Evolutionary conservation across 495 filamentous ascomycete species (phyloP), one percentile per base, ranked within the genome.

Genomic region (Tricharina praecox): DNA sequence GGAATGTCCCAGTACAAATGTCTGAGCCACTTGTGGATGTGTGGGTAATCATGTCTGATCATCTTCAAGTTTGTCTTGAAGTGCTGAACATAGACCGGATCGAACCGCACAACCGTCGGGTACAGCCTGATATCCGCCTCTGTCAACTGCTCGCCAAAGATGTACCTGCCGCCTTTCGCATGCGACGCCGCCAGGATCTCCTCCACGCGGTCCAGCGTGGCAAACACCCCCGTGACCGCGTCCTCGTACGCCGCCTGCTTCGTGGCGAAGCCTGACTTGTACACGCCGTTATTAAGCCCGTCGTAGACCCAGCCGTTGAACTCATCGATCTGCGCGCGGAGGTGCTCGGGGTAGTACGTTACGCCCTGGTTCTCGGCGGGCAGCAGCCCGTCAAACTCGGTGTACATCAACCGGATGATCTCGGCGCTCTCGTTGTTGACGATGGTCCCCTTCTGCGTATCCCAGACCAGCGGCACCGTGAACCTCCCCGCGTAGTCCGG

Each of bases 61-160:
- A 84, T 83, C 5, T 77, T 70, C 32, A 93, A 62, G 61, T 94
- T 94, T 60, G 81, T 86, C 68, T 93, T 93, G 70, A 94, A 94
- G 63, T 92, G 83, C 69, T 90, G 84, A 3, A 92, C 84, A 55
- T 93, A 93, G 33, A 90, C 82, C 10, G 75, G 70, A 55, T 93
- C 85, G 65, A 93, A 93, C 25, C 85, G 74, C 47, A 88, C 65
- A 39, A 93, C 78, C 3, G 85, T 93, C 2, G 83, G 82, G 67
- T 75, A 90, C 23, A 90, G 68, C 16, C 85, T 67, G 44, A 94
- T 71, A 64, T 94, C 86, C 0, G 76, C 76, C 67, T 94, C 86
- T 2, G 85, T 92, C 42, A 90, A 62, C 23, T 59, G 39, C 4
- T 72, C 58, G 23, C 84, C 84, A 49, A 80, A 78, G 54, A 79